These are phyloP conservation scores for Tritrichomonas musculus DNA, from an alignment of 208 protist species.

Conservation along the genomic window DNA sequence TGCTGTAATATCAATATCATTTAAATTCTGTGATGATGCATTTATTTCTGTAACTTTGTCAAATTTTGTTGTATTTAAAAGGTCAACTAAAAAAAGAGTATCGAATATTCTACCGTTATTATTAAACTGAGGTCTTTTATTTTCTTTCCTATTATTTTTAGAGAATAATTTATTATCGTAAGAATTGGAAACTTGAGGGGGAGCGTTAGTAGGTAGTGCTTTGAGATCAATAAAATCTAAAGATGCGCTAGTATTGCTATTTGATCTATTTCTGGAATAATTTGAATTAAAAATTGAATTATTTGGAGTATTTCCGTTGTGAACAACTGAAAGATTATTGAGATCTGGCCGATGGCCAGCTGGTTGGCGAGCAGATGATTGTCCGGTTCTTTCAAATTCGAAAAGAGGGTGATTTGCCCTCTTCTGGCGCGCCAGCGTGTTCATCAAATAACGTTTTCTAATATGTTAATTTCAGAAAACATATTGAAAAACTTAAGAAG, in stretches of 20 bases:
- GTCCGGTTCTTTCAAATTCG: neutral
- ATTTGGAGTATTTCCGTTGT: neutral
- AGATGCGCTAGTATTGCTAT: too few species aligned
- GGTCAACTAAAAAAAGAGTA: neutral
- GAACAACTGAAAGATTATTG: neutral
- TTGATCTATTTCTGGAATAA: too few species aligned
- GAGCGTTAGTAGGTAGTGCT: too few species aligned
- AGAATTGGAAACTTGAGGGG: too few species aligned
- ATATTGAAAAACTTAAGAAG: too few species aligned
- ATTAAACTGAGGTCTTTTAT: neutral
- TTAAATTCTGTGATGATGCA: neutral
- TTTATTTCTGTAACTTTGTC: neutral
- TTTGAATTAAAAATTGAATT: too few species aligned
- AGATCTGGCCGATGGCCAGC: neutral
- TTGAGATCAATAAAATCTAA: too few species aligned
- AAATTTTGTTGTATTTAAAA: neutral
- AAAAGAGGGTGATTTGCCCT: neutral
- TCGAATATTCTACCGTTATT: neutral
- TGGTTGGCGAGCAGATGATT: neutral
- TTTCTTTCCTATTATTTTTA: neutral
- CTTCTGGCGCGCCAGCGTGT: too few species aligned
- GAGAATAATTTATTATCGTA: too few species aligned
- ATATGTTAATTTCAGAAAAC: too few species aligned
- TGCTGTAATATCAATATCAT: neutral
- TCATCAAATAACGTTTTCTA: too few species aligned